Evolutionary conservation across 78 protist genomes (phyloP).

Genomic region (Acrasis kona): DNA sequence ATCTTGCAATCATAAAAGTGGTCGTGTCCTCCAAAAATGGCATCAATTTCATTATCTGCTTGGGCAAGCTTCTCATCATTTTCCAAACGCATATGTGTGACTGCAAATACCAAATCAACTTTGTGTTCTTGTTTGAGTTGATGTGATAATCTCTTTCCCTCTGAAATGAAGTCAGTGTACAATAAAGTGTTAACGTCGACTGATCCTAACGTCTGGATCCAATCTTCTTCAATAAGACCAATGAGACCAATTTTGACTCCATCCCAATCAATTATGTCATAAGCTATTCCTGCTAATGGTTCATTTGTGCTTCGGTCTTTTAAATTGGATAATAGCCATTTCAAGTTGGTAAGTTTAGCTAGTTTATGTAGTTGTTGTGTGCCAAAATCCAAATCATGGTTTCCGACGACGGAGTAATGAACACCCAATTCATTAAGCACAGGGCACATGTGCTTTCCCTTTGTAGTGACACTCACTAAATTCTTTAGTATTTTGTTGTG

Average conservation of each 20-base stretch:
- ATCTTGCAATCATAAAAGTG: background rate
- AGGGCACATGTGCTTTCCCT: constrained; percentile 42
- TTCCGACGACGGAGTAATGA: constrained; percentile 21
- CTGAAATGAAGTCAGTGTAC: constrained; percentile 5
- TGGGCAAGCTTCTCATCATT: constrained; percentile 22
- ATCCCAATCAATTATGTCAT: background rate
- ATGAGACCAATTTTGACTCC: constrained; percentile 31
- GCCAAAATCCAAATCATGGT: constrained; percentile 57
- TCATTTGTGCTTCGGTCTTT: background rate
- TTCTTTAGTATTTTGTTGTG: too few species aligned
- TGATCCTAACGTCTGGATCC: constrained; percentile 2
- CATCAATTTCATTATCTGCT: constrained; percentile 4
- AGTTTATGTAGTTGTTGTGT: constrained; percentile 11
- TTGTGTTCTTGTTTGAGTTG: background rate
- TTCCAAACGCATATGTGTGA: constrained; percentile 45
- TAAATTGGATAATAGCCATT: constrained; percentile 39
- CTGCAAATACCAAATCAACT: constrained; percentile 25
- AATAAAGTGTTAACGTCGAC: background rate
- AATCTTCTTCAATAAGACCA: constrained; percentile 37
- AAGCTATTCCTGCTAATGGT: background rate
- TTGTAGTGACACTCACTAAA: background rate
- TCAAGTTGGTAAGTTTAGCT: background rate
- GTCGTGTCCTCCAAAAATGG: constrained; percentile 43
- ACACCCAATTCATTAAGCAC: constrained; percentile 21
- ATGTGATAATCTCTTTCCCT: background rate